Evolutionary conservation across 2,329 filamentous ascomycete species (phyloP).

Genomic region (Teratosphaeria viscida): DNA sequence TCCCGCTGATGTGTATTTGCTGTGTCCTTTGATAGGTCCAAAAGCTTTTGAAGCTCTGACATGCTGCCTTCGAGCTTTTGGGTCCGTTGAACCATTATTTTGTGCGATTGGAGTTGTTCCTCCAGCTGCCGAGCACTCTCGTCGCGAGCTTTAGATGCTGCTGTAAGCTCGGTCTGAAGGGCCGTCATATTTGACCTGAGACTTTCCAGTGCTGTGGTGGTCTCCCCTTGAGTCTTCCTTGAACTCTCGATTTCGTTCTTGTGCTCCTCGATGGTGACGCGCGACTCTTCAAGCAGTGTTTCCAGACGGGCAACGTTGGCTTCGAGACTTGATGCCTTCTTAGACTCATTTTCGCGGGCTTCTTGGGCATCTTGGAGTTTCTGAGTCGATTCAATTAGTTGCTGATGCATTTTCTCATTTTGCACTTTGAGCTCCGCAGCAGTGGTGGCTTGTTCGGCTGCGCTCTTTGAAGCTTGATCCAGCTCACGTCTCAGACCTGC

Average conservation of each 20-base stretch:
- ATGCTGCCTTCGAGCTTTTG: conserved; percentile 1
- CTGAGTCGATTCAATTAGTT: not conserved
- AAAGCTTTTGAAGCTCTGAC: conserved; percentile 5
- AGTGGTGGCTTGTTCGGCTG: not conserved
- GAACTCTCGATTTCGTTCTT: not conserved
- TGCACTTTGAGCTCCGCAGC: not conserved
- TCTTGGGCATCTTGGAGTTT: not conserved
- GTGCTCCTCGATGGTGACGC: not conserved
- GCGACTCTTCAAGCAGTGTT: not conserved
- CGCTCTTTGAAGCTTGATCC: conserved; percentile 1
- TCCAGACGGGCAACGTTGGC: not conserved
- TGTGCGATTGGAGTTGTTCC: not conserved
- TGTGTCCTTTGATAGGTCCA: not conserved
- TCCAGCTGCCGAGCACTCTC: not conserved
- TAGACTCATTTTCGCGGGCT: not conserved
- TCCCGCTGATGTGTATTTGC: not conserved
- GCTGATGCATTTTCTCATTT: not conserved
- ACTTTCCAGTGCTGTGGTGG: not conserved
- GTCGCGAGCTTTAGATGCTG: not conserved
- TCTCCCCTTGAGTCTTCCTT: not conserved
- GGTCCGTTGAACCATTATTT: not conserved
- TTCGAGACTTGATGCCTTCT: not conserved
- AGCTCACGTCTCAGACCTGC: not conserved
- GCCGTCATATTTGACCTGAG: not conserved
- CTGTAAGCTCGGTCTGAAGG: not conserved